These are phyloP conservation scores for Oropetium thomaeum DNA, from an alignment of 176 grass and related monocot species.

Conservation along the genomic window DNA sequence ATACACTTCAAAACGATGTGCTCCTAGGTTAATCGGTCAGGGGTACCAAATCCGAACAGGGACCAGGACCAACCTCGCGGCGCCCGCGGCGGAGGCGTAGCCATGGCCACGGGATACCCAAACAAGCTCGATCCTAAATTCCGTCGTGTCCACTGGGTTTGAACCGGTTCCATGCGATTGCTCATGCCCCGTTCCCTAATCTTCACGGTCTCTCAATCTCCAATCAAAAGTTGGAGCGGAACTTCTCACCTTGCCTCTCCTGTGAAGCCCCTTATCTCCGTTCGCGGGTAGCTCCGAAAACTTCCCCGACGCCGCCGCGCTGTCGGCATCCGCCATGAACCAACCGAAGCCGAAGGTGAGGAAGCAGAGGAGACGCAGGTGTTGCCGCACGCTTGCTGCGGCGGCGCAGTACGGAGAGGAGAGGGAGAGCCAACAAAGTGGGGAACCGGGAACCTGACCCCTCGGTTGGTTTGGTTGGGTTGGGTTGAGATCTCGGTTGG, in stretches of 20 bases:
- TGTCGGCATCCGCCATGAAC: slow-evolving; percentile 31
- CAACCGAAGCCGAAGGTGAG: not conserved
- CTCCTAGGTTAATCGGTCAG: not conserved
- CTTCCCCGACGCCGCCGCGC: slow-evolving; percentile 23
- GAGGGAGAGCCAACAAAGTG: not conserved
- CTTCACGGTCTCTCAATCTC: not conserved
- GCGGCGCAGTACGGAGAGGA: slow-evolving; percentile 1
- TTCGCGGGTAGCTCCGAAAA: slow-evolving; percentile 1
- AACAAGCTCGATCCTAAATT: not conserved
- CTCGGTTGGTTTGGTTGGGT: not conserved
- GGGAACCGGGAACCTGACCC: not conserved
- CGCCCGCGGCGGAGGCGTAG: not conserved
- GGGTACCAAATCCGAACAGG: not conserved
- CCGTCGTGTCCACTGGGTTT: not conserved
- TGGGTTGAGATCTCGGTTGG: not conserved
- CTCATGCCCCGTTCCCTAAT: not conserved
- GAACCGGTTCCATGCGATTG: not conserved
- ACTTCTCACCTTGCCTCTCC: slow-evolving; percentile 32
- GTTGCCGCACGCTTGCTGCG: not conserved
- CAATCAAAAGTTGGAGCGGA: not conserved
- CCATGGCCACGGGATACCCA: not conserved
- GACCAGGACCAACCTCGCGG: not conserved
- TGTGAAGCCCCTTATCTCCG: slow-evolving; percentile 16
- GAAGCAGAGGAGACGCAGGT: not conserved
- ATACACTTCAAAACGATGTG: not conserved